These are phyloP conservation scores for Trichoderma gamsii DNA, from an alignment of 495 filamentous ascomycete genomes.

Conservation along the genomic window DNA sequence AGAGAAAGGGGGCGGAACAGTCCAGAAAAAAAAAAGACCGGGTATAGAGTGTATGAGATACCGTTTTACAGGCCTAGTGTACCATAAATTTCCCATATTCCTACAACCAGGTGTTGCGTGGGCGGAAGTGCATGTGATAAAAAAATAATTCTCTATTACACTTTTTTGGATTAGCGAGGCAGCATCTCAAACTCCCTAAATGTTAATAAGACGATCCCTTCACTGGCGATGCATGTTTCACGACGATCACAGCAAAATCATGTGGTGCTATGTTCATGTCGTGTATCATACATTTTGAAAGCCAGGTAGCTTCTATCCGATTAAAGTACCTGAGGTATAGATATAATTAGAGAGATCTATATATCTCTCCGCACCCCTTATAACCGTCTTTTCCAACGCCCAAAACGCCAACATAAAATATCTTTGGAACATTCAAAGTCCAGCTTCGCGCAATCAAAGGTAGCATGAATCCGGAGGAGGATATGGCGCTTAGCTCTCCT, in stretches of 20 bases:
- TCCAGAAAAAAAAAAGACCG: slow-evolving; percentile 2
- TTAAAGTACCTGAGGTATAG: not conserved
- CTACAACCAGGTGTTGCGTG: slow-evolving; percentile 4
- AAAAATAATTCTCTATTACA: not conserved
- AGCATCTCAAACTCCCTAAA: not conserved
- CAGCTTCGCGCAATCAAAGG: slow-evolving; percentile 17
- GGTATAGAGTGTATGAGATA: slow-evolving; percentile 20
- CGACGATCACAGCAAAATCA: no score
- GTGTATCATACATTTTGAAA: no score
- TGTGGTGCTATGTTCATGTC: no score
- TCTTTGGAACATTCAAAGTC: not conserved
- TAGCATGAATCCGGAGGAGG: slow-evolving; percentile 16
- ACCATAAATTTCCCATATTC: slow-evolving; percentile 16
- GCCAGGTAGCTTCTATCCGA: no score
- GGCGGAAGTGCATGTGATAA: not conserved
- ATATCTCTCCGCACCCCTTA: not conserved
- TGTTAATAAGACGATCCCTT: not conserved
- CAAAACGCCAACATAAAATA: slow-evolving; percentile 11
- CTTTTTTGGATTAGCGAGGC: not conserved
- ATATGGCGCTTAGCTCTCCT: slow-evolving; percentile 26
- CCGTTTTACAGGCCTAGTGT: slow-evolving; percentile 16
- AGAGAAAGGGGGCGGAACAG: not conserved
- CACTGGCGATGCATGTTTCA: not conserved
- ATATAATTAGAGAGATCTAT: not conserved
- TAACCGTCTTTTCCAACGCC: slow-evolving; percentile 7